These are phyloP conservation scores for Pseudopithomyces maydicus DNA, from an alignment of 2,329 filamentous ascomycete species.

Conservation along the genomic window DNA sequence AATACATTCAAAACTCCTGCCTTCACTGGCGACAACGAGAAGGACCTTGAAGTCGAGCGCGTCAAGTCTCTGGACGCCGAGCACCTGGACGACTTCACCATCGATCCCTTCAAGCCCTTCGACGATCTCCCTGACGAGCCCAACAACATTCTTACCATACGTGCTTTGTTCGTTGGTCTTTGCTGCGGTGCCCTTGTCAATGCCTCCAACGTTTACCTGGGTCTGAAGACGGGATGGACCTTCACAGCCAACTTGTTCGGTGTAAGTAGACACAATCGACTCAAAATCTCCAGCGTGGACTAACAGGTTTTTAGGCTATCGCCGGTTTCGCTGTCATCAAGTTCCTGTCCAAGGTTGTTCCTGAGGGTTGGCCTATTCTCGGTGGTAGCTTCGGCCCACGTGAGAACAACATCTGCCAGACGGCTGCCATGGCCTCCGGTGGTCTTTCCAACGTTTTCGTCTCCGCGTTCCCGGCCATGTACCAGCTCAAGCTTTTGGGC, in stretches of 20 bases:
- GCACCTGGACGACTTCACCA: slow-evolving; percentile 32
- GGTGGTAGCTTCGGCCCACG: slow-evolving; percentile 63
- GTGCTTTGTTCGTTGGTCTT: slow-evolving; percentile 61
- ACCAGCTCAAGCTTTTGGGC: slow-evolving; percentile 59
- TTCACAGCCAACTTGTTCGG: slow-evolving; percentile 44
- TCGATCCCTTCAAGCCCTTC: slow-evolving; percentile 51
- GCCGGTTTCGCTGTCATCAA: slow-evolving; percentile 65
- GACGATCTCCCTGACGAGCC: slow-evolving; percentile 52
- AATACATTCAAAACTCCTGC: slow-evolving; percentile 40
- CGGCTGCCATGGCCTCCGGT: slow-evolving; percentile 63
- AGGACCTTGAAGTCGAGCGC: slow-evolving; percentile 26
- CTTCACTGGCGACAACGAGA: slow-evolving; percentile 20
- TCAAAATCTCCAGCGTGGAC: not conserved
- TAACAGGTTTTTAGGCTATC: slow-evolving; percentile 50
- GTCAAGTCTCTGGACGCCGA: slow-evolving; percentile 28
- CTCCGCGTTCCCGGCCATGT: slow-evolving; percentile 65
- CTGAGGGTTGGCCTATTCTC: slow-evolving; percentile 56
- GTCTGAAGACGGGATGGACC: slow-evolving; percentile 55
- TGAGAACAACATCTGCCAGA: slow-evolving; percentile 67
- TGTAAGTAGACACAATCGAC: slow-evolving; percentile 17
- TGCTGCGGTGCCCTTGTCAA: slow-evolving; percentile 64
- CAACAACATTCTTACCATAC: slow-evolving; percentile 58
- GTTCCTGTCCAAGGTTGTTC: slow-evolving; percentile 56
- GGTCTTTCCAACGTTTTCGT: slow-evolving; percentile 64
- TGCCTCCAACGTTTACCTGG: slow-evolving; percentile 67